phyloP scores from a whole-genome alignment of 805 yeast species.

The Lipomyces sp. region DNA sequence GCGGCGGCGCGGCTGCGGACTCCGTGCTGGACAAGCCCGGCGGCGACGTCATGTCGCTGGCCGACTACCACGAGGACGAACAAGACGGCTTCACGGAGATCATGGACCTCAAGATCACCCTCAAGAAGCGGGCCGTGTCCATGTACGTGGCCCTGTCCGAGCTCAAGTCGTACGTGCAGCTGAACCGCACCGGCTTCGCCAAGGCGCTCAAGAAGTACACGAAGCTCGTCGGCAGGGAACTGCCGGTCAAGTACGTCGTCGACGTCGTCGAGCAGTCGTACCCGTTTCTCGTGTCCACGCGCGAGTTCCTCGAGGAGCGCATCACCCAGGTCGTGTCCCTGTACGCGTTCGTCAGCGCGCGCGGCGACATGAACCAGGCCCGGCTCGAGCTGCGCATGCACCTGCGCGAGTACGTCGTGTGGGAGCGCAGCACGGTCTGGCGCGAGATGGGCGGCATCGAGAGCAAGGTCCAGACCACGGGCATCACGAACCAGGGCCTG shows the following conservation, averaged over 20 bases:
- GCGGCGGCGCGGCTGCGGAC: constrained; percentile 1
- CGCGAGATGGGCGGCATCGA: constrained; percentile 91
- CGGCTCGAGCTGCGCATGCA: constrained; percentile 49
- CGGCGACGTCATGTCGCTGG: constrained; percentile 11
- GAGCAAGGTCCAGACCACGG: constrained; percentile 76
- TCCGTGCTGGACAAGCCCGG: constrained; percentile 2
- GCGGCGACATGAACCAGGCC: constrained; percentile 45
- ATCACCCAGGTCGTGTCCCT: constrained; percentile 53
- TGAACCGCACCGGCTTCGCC: constrained; percentile 83
- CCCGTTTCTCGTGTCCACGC: constrained; percentile 53
- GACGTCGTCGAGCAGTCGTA: constrained; percentile 46
- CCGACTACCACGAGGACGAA: constrained; percentile 10
- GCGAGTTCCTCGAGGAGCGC: constrained; percentile 48
- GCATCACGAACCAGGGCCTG: constrained; percentile 19
- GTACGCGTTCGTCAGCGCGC: constrained; percentile 52
- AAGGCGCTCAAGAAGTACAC: constrained; percentile 92
- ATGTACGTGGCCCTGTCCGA: constrained; percentile 76
- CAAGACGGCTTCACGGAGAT: constrained; percentile 35
- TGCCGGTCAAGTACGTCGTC: constrained; percentile 45
- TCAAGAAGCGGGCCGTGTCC: constrained; percentile 63
- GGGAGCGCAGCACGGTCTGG: constrained; percentile 99
- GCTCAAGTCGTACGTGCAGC: constrained; percentile 73
- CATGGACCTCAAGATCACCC: constrained; percentile 56
- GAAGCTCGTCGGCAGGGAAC: constrained; percentile 65
- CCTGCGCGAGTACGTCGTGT: constrained; percentile 87